Evolutionary conservation across 441 rosid species (phyloP).

Genomic region (Hypseocharis bilobata): DNA sequence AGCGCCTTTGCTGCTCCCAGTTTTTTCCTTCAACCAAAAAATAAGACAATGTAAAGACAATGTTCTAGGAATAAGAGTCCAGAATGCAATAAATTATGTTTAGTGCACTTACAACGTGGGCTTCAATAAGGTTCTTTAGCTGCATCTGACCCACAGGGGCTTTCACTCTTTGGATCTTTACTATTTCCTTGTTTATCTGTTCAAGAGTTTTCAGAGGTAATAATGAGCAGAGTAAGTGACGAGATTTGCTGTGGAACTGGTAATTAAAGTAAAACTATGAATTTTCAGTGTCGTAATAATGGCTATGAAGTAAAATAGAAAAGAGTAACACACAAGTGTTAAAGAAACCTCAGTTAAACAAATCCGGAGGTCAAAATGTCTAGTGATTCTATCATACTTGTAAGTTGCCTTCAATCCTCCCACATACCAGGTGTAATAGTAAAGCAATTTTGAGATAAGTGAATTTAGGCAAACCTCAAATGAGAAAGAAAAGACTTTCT

Average conservation of each 20-base stretch:
- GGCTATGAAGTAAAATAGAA: neutral
- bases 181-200: slow-evolving; percentile 84
- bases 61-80: neutral
- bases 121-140: slow-evolving; percentile 75
- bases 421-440: no score
- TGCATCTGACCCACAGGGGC: slow-evolving; percentile 97
- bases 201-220: neutral
- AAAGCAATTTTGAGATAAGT: no score
- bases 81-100: no score
- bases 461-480: no score
- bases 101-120: slow-evolving; percentile 71
- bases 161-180: slow-evolving; percentile 79
- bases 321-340: neutral
- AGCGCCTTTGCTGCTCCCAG: slow-evolving; percentile 74
- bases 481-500: no score
- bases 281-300: neutral
- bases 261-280: neutral
- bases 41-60: neutral
- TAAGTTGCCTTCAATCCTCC: no score
- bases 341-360: neutral
- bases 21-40: slow-evolving; percentile 58
- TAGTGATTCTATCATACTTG: no score
- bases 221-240: neutral
- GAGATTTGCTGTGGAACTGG: neutral
- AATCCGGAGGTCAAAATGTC: neutral